phyloP scores from a whole-genome alignment of 2,329 filamentous ascomycete genomes.

The Stagonosporopsis rhizophila region DNA sequence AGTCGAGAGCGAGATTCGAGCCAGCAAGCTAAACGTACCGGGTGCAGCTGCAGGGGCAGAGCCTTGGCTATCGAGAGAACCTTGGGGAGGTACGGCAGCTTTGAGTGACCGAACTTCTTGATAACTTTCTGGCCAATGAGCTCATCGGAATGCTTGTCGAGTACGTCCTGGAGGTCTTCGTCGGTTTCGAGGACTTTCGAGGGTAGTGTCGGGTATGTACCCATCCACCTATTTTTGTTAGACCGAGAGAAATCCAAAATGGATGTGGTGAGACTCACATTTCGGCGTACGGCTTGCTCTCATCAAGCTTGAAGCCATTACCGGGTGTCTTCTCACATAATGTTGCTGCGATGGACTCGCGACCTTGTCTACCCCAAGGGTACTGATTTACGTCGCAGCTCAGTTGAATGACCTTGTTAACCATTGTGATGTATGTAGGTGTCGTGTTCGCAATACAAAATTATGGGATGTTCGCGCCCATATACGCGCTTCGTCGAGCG shows the following conservation, averaged over 20 bases:
- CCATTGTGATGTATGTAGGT: constrained; percentile 48
- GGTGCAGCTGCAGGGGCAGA: constrained; percentile 76
- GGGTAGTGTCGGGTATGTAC: constrained; percentile 75
- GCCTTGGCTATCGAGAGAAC: constrained; percentile 79
- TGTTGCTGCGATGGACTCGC: constrained; percentile 68
- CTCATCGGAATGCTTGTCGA: constrained; percentile 67
- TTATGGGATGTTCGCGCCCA: neutral
- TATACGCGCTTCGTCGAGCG: constrained; percentile 5
- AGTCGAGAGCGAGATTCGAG: neutral
- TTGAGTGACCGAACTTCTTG: constrained; percentile 65
- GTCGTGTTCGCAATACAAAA: neutral
- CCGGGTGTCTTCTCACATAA: constrained; percentile 71
- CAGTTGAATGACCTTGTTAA: constrained; percentile 61
- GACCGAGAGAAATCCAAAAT: neutral
- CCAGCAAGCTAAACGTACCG: constrained; percentile 44
- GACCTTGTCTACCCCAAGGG: constrained; percentile 74
- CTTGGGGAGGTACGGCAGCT: constrained; percentile 77
- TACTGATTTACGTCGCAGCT: constrained; percentile 67
- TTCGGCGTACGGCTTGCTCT: constrained; percentile 69
- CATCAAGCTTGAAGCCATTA: constrained; percentile 68
- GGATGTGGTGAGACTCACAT: constrained; percentile 45
- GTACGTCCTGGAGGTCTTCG: constrained; percentile 68
- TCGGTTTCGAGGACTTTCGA: constrained; percentile 68
- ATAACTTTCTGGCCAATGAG: constrained; percentile 69
- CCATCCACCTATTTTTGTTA: constrained; percentile 66